These are phyloP conservation scores for Lichtheimia ramosa DNA, from an alignment of 371 early-diverging fungal genomes.

Conservation along the genomic window DNA sequence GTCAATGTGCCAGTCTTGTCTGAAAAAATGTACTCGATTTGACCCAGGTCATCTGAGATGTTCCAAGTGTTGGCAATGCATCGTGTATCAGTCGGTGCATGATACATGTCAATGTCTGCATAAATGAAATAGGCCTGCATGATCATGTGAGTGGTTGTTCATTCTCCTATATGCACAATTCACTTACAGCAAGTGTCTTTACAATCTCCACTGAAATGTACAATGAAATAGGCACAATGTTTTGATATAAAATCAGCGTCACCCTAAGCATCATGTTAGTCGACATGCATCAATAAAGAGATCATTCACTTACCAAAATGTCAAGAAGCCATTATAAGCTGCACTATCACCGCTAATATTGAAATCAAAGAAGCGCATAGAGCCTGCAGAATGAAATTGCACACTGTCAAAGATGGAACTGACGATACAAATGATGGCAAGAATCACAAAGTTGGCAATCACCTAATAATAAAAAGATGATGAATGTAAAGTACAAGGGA, in stretches of 20 bases:
- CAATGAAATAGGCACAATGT: constrained; percentile 85
- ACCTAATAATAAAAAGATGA: constrained; percentile 24
- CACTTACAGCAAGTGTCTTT: constrained; percentile 59
- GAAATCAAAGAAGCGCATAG: constrained; percentile 32
- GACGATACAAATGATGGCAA: constrained; percentile 59
- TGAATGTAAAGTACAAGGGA: not conserved
- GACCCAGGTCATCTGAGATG: constrained; percentile 81
- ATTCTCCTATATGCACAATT: not conserved
- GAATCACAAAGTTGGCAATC: constrained; percentile 42
- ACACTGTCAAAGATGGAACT: constrained; percentile 65
- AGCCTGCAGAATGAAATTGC: constrained; percentile 43
- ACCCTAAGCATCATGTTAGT: constrained; percentile 26
- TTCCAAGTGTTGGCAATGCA: constrained; percentile 90
- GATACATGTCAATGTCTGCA: constrained; percentile 85
- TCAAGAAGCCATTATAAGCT: constrained; percentile 42
- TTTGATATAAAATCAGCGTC: constrained; percentile 46
- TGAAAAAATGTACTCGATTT: constrained; percentile 93
- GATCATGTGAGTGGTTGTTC: constrained; percentile 17
- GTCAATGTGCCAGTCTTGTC: constrained; percentile 91
- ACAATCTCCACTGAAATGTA: constrained; percentile 95
- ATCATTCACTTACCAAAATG: constrained; percentile 35
- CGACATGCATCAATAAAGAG: no score
- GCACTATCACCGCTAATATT: constrained; percentile 32
- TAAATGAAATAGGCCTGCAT: constrained; percentile 74
- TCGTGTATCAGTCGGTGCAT: constrained; percentile 72